A percentile compares a stretch with the other conserved stretches of the same genome.
phyloP scores from a whole-genome alignment of 441 rosid species.

The Pelargonium fulgidum region DNA sequence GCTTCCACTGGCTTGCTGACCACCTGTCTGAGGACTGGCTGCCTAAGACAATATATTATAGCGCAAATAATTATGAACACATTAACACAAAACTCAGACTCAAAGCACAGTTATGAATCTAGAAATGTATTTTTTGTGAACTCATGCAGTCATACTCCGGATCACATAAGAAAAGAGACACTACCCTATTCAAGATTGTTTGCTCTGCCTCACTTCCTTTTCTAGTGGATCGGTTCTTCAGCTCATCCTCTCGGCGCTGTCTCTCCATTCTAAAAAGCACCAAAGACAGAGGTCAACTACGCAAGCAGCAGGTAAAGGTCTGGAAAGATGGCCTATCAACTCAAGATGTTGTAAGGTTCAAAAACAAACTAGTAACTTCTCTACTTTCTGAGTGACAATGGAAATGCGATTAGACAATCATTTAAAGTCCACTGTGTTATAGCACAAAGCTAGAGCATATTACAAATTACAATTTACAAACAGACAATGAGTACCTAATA shows the following conservation, averaged over 20 bases:
- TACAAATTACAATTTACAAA: background rate
- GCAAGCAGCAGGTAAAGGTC: constrained; percentile 7
- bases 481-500: background rate
- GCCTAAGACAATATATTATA: constrained; percentile 37
- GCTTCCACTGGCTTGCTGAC: constrained; percentile 73
- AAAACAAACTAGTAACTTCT: background rate
- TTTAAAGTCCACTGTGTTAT: background rate
- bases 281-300: constrained; percentile 9
- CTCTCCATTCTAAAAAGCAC: constrained; percentile 68
- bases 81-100: background rate
- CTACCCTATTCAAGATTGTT: constrained; percentile 70
- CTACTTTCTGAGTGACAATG: constrained; percentile 1
- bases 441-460: background rate
- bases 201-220: constrained; percentile 87
- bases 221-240: constrained; percentile 75
- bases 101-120: constrained; percentile 7
- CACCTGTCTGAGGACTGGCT: constrained; percentile 83
- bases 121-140: constrained; percentile 4
- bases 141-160: background rate
- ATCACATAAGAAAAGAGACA: constrained; percentile 14
- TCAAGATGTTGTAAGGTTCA: background rate
- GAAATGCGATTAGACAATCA: background rate
- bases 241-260: constrained; percentile 97
- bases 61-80: too few relatives aligned
- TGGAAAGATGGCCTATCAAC: background rate